Percentiles rank a stretch among this genome's conserved stretches.
Conservation (phyloP, 2,329 filamentous ascomycete genomes). For the Fusarium tanahbumbuense region DNA sequence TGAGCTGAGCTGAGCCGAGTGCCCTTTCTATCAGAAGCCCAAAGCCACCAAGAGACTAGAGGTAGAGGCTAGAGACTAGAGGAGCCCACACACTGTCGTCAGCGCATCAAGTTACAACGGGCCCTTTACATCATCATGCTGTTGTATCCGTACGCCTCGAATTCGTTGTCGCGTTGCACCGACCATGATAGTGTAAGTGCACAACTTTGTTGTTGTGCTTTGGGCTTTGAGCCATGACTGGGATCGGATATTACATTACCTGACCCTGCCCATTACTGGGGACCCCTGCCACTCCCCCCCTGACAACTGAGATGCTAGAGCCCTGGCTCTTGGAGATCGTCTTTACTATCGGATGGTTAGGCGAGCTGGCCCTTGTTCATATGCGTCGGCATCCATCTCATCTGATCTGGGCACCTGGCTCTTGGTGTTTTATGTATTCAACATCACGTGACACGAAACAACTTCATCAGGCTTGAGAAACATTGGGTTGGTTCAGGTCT, state of each 20-base stretch:
- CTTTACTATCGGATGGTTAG: constrained; percentile 31
- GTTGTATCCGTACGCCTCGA: not conserved
- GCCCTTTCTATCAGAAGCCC: constrained; percentile 4
- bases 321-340: constrained; percentile 24
- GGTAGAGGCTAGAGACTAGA: not conserved
- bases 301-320: constrained; percentile 17
- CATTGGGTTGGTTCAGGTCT: constrained; percentile 4
- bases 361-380: constrained; percentile 17
- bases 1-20: not conserved
- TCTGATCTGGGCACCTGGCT: not conserved
- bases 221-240: not conserved
- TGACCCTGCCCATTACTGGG: not conserved
- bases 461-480: not conserved
- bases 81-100: constrained; percentile 1
- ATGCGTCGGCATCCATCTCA: constrained; percentile 2
- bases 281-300: constrained; percentile 8
- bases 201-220: not conserved
- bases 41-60: not conserved
- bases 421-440: constrained; percentile 3
- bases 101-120: not conserved
- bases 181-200: constrained; percentile 4
- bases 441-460: constrained; percentile 28
- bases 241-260: constrained; percentile 20
- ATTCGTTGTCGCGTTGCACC: constrained; percentile 8
- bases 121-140: constrained; percentile 1